These are phyloP conservation scores for Boletus rufocinnamomeus DNA, from an alignment of 768 basidiomycete genomes.

Conservation along the genomic window DNA sequence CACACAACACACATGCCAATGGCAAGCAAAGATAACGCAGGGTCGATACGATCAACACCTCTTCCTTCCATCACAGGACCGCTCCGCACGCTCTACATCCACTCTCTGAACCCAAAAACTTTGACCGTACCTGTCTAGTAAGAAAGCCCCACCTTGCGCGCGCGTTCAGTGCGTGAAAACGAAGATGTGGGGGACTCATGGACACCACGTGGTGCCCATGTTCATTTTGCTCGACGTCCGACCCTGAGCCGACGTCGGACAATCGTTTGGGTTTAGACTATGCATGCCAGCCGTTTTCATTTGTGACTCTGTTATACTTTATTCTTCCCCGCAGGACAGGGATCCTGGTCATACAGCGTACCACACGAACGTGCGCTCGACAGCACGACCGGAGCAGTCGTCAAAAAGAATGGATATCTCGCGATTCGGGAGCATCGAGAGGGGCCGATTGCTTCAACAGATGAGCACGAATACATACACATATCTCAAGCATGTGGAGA, in stretches of 20 bases:
- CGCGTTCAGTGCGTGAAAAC: not conserved
- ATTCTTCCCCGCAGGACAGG: not conserved
- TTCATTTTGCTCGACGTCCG: not conserved
- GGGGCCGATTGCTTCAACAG: not conserved
- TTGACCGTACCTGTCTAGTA: not conserved
- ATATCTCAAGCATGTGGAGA: not conserved
- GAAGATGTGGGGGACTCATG: not conserved
- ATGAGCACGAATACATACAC: slow-evolving; percentile 11
- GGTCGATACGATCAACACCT: no score
- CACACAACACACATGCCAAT: no score
- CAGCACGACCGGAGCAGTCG: no score
- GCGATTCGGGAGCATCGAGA: not conserved
- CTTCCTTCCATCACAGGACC: no score
- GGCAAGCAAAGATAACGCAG: no score
- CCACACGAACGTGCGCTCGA: not conserved
- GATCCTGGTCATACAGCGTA: not conserved
- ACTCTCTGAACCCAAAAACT: not conserved
- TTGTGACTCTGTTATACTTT: not conserved
- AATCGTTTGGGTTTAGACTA: not conserved
- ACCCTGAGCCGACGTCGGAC: not conserved
- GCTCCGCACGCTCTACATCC: not conserved
- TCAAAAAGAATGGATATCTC: not conserved
- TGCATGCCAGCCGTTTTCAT: not conserved
- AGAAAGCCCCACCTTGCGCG: not conserved
- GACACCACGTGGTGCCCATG: not conserved